Base-by-base conservation (phyloP, 1,284 basidiomycete genomes). In the Tilletia horrida region DNA sequence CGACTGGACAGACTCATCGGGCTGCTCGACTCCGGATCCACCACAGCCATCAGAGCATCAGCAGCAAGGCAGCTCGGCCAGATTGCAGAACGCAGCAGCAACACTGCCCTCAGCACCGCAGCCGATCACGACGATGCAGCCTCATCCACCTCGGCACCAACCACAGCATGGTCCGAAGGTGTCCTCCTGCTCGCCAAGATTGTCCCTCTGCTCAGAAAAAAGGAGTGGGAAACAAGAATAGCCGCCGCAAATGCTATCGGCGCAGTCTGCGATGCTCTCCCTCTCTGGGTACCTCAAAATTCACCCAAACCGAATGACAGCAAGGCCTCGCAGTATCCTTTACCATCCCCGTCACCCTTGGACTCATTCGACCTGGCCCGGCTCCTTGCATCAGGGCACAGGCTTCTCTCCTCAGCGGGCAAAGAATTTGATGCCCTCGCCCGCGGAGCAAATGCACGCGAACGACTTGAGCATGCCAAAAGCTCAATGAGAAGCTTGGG, bases 31-130 rank as follows among this genome's bases (percentile, higher is more conserved):
- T 91, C 91, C 55, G 93, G 93, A 62, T 93, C 92, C 35, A 91
- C 91, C 2, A 84, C 87, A 62, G 90, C 91, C 62, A 90, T 95
- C 69, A 87, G 92, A 78, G 88, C 88, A 71, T 93, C 93, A 18
- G 93, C 93, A 2, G 93, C 93, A 9, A 92, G 91, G 79, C 93
- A 96, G 82, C 86, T 96, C 52, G 93, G 92, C 1, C 91, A 93
- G 76, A 86, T 95, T 67, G 92, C 93, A 2, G 76, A 76, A 35
- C 70, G 71, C 29, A 71, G 70, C 65, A 71, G 35, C 35, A 40
- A 40, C 74, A 52, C 69, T 42, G 44, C 42, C 44, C 11, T 45
- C 27, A 31, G 14, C 62, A 27, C 27, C 25, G 47, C n/a, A 64
- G n/a, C 13, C 44, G 62, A 63, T 52, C 50, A 48, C 50, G 27